Conservation (phyloP, 2,329 filamentous ascomycete species). For the Penicillium griseofulvum region DNA sequence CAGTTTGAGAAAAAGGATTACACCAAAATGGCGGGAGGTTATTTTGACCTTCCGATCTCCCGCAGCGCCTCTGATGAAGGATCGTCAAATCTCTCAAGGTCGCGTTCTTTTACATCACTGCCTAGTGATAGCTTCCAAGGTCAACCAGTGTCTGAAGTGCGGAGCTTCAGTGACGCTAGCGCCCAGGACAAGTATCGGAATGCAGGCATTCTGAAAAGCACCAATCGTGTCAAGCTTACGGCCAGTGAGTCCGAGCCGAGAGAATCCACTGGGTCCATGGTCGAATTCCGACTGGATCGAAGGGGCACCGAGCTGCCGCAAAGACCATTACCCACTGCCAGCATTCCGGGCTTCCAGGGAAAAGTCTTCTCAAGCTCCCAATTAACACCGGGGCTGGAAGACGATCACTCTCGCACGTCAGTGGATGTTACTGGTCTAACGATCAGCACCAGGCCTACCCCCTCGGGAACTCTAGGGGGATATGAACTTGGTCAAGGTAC, state of each 20-base stretch:
- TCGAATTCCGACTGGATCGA: conserved; percentile 30
- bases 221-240: conserved; percentile 38
- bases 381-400: conserved; percentile 24
- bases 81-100: conserved; percentile 23
- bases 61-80: conserved; percentile 6
- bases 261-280: conserved; percentile 23
- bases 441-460: conserved; percentile 27
- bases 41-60: conserved; percentile 34
- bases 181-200: conserved; percentile 37
- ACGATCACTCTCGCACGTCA: conserved; percentile 28
- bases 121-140: conserved; percentile 26
- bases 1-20: conserved; percentile 5
- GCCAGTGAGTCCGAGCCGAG: conserved; percentile 23
- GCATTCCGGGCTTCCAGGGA: conserved; percentile 36
- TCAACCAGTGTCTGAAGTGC: conserved; percentile 13
- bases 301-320: conserved; percentile 32
- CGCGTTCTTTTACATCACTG: conserved; percentile 25
- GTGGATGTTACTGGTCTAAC: conserved; percentile 29
- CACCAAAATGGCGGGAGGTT: conserved; percentile 33
- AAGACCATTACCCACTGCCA: conserved; percentile 34
- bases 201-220: conserved; percentile 37
- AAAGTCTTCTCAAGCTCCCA: conserved; percentile 23
- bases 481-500: conserved; percentile 26
- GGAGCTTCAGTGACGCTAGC: conserved; percentile 19
- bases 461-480: conserved; percentile 17